Base-by-base conservation (phyloP, 805 yeast genomes). In the Yarrowia sp. region DNA sequence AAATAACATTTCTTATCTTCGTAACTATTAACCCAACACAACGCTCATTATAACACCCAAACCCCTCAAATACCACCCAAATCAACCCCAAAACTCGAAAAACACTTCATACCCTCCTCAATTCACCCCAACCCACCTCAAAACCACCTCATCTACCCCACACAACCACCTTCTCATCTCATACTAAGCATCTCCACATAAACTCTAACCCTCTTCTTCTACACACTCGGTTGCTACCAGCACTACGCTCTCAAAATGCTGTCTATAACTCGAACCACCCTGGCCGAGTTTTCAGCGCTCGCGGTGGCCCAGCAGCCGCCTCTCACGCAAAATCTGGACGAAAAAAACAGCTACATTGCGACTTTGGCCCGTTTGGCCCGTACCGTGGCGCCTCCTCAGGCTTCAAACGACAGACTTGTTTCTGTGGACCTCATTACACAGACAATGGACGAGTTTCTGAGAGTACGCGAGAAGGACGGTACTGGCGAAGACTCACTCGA, bases 231-330 rank as follows among this genome's bases (percentile, higher is more conserved):
- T 32, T 47, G 38, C 51, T 47, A 5, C 38, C 28, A n/a, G 36
- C 32, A 28, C 47, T 1, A 2, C 9, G 3, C 38, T 11, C 2
- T n/a, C 35, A 13, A 14, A 22, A 58, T 58, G 64, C 51, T 58
- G n/a, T 58, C 64, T 6, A 58, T 58, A 14, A 58, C 64, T 10
- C 39, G 64, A 22, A 33, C 64, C 33, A 58, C 64, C 9, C 43
- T 58, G 51, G 64, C 64, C 5, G 51, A 44, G 50, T 58, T 58
- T 11, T 43, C 64, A 1, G 64, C 64, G 10, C 31, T 43, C 22
- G 64, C 64, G 1, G 51, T 58, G 18, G 64, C 50, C 13, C 50
- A 58, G n/a, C 64, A 58, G 14, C 51, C 51, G 43, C 51, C 41
- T 11, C 36, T 58, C 14, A 7, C 51, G 2, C 35, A n/a, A 1